phyloP scores from a whole-genome alignment of 768 basidiomycete species.

The Pleurotus platypus region DNA sequence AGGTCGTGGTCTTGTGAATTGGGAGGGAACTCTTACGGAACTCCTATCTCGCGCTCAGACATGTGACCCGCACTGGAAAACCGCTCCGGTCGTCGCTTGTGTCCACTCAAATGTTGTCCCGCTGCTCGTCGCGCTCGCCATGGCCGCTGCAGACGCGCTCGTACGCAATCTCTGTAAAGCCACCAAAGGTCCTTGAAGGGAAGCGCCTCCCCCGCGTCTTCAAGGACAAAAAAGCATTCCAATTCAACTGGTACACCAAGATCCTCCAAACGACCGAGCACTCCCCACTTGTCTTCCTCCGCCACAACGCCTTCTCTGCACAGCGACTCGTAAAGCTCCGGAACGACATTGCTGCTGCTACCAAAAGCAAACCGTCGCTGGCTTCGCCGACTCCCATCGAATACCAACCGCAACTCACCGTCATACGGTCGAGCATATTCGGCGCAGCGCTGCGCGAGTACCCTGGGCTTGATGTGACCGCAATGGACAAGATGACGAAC shows the following conservation, averaged over 20 bases:
- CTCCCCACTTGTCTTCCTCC: constrained; percentile 73
- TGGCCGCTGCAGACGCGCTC: constrained; percentile 28
- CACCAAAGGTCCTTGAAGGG: constrained; percentile 46
- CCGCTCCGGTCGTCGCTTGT: background rate
- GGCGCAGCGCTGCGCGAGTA: constrained; percentile 71
- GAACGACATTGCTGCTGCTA: constrained; percentile 58
- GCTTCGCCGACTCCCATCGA: constrained; percentile 18
- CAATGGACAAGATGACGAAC: constrained; percentile 50
- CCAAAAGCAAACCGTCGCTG: constrained; percentile 23
- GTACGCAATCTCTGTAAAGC: constrained; percentile 57
- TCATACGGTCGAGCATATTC: constrained; percentile 77
- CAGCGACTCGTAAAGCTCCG: constrained; percentile 66
- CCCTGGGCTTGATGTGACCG: constrained; percentile 42
- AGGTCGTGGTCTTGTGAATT: no score
- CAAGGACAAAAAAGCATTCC: constrained; percentile 73
- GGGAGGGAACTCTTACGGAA: no score
- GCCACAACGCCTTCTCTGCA: constrained; percentile 73
- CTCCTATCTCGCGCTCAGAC: background rate
- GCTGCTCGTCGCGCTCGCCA: constrained; percentile 23
- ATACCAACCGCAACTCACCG: constrained; percentile 52
- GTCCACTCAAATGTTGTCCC: constrained; percentile 10
- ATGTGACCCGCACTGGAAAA: background rate
- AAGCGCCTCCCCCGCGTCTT: constrained; percentile 66
- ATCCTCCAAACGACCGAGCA: constrained; percentile 57
- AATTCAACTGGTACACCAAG: constrained; percentile 75